A percentile compares a stretch with the other conserved stretches of the same genome.
Conservation (phyloP, 2,329 filamentous ascomycete genomes). For the Talaromyces pinophilus region DNA sequence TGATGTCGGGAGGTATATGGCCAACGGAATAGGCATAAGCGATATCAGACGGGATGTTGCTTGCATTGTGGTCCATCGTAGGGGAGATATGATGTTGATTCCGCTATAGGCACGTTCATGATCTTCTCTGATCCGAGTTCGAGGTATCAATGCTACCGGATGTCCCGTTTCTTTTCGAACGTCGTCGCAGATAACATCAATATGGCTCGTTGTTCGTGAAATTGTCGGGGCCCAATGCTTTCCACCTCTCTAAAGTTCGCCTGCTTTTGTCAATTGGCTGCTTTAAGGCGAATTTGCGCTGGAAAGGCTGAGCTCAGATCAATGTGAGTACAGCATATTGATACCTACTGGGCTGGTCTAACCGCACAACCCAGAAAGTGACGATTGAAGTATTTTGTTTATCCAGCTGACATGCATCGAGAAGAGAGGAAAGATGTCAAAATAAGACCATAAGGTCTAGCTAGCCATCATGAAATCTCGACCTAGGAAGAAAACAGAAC, state of each 20-base stretch:
- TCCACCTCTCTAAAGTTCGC: neutral
- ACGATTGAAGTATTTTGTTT: neutral
- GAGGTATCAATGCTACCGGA: neutral
- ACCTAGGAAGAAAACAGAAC: neutral
- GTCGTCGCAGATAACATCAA: neutral
- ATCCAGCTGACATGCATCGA: neutral
- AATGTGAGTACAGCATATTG: neutral
- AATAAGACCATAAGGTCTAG: neutral
- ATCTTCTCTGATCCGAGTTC: neutral
- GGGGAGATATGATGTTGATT: neutral
- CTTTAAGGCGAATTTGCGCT: neutral
- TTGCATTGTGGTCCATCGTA: neutral
- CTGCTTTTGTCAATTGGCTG: neutral
- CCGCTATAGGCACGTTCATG: neutral
- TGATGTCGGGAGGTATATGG: slow-evolving; percentile 30
- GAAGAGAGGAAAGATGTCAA: neutral
- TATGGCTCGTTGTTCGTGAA: neutral
- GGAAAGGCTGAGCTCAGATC: neutral
- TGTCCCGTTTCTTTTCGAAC: too few relatives aligned
- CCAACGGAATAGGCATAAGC: slow-evolving; percentile 32
- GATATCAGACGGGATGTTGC: slow-evolving; percentile 31
- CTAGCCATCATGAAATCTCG: neutral
- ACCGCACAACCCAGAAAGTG: slow-evolving; percentile 2
- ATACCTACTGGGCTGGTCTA: neutral
- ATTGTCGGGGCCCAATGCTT: neutral